Base-by-base conservation (phyloP, 208 protist genomes). In the Acanthamoeba lenticulata region DNA sequence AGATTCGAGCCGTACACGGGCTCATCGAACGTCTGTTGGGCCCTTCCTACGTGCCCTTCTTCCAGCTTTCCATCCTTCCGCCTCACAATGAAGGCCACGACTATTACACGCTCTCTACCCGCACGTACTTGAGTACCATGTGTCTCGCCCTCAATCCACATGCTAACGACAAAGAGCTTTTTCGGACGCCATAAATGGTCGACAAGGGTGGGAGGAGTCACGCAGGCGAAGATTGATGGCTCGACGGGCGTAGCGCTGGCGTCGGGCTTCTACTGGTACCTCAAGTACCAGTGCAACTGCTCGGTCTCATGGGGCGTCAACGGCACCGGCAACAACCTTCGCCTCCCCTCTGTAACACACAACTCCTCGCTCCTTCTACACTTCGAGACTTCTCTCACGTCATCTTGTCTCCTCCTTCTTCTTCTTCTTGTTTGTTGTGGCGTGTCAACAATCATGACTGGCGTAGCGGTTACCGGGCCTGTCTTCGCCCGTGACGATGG, bases 1-100 rank as follows among this genome's bases (percentile, higher is more conserved):
- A 92, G 45, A 38, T 92, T n/a, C 34, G 49, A n/a, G 86, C 86
- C 27, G 86, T 92, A 52, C 57, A 92, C 29, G 86, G 57, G 19
- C 86, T 92, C 86, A 74, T 92, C 40, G 29, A 6, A 21, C 49
- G 86, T 6, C 86, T 92, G 38, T 36, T 92, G 34, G 86, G 86
- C 27, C 52, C 55, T 24, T 6, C 24, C 24, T 86, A 86, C 77
- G 42, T 86, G 5, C 40, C 40, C 11, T n/a, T 38, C 27, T 55
- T 86, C 45, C 42, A 55, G 40, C 77, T 86, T 0, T 57, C 77
- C 38, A 55, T 86, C 77, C 38, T 45, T 17, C 45, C 77, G 21
- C 32, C 36, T 17, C 74, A 17, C 72, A 83, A 11, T 38, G 24
- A 5, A 9, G 27, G 38, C 65, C 65, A 74, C 65, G 77, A 86